Conservation (phyloP, 305 asterid species). For the Rubia peregrina region DNA sequence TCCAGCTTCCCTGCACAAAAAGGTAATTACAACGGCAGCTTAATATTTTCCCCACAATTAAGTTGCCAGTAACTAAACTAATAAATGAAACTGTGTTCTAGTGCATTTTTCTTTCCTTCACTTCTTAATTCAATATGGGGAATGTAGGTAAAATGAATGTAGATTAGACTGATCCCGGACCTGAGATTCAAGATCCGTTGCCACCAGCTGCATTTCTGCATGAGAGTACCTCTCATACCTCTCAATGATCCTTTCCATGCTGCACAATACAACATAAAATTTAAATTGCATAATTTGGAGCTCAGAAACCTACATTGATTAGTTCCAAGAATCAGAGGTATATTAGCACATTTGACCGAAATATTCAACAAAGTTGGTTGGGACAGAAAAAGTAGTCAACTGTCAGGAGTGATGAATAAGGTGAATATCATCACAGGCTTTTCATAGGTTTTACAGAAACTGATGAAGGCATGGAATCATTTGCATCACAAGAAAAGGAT, state of each 20-base stretch:
- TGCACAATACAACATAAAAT: constrained; percentile 13
- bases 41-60: background rate
- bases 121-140: background rate
- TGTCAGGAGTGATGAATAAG: background rate
- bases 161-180: constrained; percentile 21
- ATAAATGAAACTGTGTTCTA: background rate
- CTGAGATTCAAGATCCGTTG: constrained; percentile 36
- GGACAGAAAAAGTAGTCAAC: no score
- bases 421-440: background rate
- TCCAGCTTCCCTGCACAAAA: constrained; percentile 52
- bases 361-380: background rate
- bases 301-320: background rate
- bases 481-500: background rate
- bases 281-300: background rate
- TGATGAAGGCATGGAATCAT: background rate
- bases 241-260: constrained; percentile 86
- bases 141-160: background rate
- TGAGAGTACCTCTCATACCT: constrained; percentile 65
- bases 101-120: background rate
- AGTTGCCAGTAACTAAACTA: background rate
- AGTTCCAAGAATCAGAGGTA: no score
- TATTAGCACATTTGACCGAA: no score
- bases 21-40: background rate
- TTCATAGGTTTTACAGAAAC: background rate
- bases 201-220: constrained; percentile 45